Evolutionary conservation across 2,329 filamentous ascomycete species (phyloP).

Genomic region (Aschersonia sp.): DNA sequence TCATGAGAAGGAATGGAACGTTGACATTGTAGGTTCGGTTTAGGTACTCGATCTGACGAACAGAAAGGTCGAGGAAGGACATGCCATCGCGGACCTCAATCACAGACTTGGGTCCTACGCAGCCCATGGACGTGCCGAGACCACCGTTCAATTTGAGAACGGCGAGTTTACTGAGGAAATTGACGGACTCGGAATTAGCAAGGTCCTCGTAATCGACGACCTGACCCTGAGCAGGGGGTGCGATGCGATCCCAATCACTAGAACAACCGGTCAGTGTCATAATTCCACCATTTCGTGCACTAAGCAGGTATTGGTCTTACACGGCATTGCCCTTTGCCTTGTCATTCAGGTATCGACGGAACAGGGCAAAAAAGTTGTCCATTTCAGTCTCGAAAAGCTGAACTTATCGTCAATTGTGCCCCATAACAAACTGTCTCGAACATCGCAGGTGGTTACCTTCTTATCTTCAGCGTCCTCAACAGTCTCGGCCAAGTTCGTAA

Average conservation of each 20-base stretch:
- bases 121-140: slow-evolving; percentile 98
- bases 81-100: slow-evolving; percentile 99
- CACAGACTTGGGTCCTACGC: slow-evolving; percentile 97
- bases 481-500: slow-evolving; percentile 84
- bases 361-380: slow-evolving; percentile 99
- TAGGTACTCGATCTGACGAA: slow-evolving; percentile 97
- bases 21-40: slow-evolving; percentile 97
- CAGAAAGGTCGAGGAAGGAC: slow-evolving; percentile 98
- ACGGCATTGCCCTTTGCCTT: slow-evolving; percentile 95
- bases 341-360: slow-evolving; percentile 96
- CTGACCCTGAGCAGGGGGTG: slow-evolving; percentile 82
- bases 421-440: background rate
- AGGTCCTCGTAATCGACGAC: slow-evolving; percentile 92
- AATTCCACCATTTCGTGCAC: too few relatives aligned
- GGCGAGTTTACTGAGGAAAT: slow-evolving; percentile 92
- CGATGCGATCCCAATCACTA: slow-evolving; percentile 94
- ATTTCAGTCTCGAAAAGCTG: slow-evolving; percentile 96
- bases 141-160: slow-evolving; percentile 99
- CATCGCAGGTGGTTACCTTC: slow-evolving; percentile 46
- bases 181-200: slow-evolving; percentile 76
- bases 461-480: slow-evolving; percentile 70
- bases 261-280: slow-evolving; percentile 1
- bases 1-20: slow-evolving; percentile 98
- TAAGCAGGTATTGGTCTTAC: slow-evolving; percentile 17
- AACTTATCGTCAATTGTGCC: slow-evolving; percentile 4